Conservation (phyloP, 352 stramenopile genomes). For the Phytophthora europaea region DNA sequence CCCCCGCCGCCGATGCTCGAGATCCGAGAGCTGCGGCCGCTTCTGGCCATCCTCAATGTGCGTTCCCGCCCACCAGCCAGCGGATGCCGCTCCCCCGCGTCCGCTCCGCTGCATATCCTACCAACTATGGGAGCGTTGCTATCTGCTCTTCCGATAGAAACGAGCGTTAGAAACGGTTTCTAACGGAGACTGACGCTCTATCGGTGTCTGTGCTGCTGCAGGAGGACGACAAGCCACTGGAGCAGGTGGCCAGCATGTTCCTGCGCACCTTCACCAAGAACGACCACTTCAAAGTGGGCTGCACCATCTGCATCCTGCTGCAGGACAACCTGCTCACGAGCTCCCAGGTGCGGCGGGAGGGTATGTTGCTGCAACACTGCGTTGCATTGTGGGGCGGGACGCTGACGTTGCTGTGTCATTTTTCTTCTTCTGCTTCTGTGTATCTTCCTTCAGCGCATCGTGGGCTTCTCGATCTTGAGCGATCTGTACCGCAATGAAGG, state of each 20-base stretch:
- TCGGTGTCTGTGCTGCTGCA: conserved; percentile 23
- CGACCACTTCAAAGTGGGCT: conserved; percentile 92
- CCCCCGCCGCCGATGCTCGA: conserved; percentile 67
- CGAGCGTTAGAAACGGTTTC: conserved; percentile 10
- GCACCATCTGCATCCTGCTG: conserved; percentile 90
- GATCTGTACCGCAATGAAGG: conserved; percentile 89
- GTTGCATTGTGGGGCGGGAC: neutral
- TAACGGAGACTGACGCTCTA: conserved; percentile 4
- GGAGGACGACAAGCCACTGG: conserved; percentile 88
- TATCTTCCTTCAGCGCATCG: conserved; percentile 65
- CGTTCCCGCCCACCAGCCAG: conserved; percentile 26
- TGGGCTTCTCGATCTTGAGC: conserved; percentile 88
- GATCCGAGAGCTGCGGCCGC: conserved; percentile 80
- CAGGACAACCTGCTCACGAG: conserved; percentile 93
- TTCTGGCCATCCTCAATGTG: conserved; percentile 88
- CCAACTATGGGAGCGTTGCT: too few species aligned
- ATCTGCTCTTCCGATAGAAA: neutral
- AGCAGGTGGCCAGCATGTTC: conserved; percentile 77
- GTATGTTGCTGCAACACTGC: neutral
- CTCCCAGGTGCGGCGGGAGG: conserved; percentile 65
- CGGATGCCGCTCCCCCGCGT: neutral
- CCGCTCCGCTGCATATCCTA: neutral
- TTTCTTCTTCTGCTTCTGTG: neutral
- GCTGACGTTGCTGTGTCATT: neutral
- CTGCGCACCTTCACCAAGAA: conserved; percentile 89